phyloP scores from a whole-genome alignment of 805 yeast species.

The Cyberlindnera saturnus region DNA sequence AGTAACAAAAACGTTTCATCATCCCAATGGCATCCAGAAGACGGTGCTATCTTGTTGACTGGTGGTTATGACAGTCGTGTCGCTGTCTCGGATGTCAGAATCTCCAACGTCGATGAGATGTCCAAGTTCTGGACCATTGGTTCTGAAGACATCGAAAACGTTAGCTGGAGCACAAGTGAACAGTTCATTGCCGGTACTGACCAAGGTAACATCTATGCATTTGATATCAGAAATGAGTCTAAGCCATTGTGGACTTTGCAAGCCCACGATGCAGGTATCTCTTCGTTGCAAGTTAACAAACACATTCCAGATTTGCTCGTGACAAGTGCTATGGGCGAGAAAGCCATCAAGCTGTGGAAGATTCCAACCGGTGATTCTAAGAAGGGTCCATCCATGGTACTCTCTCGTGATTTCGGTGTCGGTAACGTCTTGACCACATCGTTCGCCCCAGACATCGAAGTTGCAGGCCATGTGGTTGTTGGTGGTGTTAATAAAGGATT shows the following conservation, averaged over 20 bases:
- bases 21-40: slow-evolving; percentile 77
- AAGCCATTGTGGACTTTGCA: slow-evolving; percentile 89
- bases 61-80: slow-evolving; percentile 91
- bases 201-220: slow-evolving; percentile 81
- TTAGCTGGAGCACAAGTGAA: slow-evolving; percentile 59
- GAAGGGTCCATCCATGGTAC: slow-evolving; percentile 73
- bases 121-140: slow-evolving; percentile 59
- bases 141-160: slow-evolving; percentile 82
- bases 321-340: slow-evolving; percentile 91
- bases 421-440: slow-evolving; percentile 83
- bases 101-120: slow-evolving; percentile 52
- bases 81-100: slow-evolving; percentile 81
- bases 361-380: slow-evolving; percentile 32
- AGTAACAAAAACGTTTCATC: slow-evolving; percentile 75
- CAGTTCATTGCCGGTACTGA: slow-evolving; percentile 86
- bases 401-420: slow-evolving; percentile 87
- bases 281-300: slow-evolving; percentile 66
- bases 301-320: slow-evolving; percentile 67
- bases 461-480: slow-evolving; percentile 73
- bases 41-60: slow-evolving; percentile 66
- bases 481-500: slow-evolving; percentile 85
- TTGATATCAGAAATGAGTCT: slow-evolving; percentile 67
- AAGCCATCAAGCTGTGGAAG: slow-evolving; percentile 83
- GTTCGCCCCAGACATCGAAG: slow-evolving; percentile 84
- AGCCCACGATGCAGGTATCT: slow-evolving; percentile 94